phyloP scores from a whole-genome alignment of 345 rosid genomes.

The Murraya koenigii region DNA sequence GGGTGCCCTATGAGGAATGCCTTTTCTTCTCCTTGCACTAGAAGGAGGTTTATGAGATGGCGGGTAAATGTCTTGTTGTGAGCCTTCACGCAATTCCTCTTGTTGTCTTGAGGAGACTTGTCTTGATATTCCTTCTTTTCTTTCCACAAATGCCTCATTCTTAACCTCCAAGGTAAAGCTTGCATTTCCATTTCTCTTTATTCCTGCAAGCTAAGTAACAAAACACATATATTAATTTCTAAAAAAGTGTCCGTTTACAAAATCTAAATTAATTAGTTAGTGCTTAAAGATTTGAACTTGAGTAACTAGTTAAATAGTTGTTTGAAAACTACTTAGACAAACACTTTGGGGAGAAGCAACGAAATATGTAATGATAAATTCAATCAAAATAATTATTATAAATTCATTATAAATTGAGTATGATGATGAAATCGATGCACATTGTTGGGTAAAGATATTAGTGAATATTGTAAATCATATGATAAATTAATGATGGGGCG shows the following conservation, averaged over 20 bases:
- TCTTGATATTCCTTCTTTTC: slow-evolving; percentile 37
- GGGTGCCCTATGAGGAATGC: slow-evolving; percentile 85
- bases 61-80: slow-evolving; percentile 54
- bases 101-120: slow-evolving; percentile 27
- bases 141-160: slow-evolving; percentile 39
- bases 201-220: slow-evolving; percentile 60
- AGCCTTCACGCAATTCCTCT: slow-evolving; percentile 63
- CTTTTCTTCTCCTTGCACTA: slow-evolving; percentile 77
- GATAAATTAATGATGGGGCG: slow-evolving; percentile 3
- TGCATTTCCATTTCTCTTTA: slow-evolving; percentile 60
- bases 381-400: not conserved
- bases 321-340: too few species aligned
- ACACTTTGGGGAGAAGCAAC: too few species aligned
- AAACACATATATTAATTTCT: not conserved
- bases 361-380: not conserved
- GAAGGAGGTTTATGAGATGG: slow-evolving; percentile 55
- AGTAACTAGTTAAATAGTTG: too few species aligned
- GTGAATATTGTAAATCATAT: not conserved
- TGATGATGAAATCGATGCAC: slow-evolving; percentile 1
- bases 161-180: slow-evolving; percentile 44
- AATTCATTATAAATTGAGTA: not conserved
- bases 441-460: not conserved
- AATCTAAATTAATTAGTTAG: too few species aligned
- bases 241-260: too few species aligned
- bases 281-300: too few species aligned